Base-by-base conservation (phyloP, 257 asterid species). In the Petunia secreta region DNA sequence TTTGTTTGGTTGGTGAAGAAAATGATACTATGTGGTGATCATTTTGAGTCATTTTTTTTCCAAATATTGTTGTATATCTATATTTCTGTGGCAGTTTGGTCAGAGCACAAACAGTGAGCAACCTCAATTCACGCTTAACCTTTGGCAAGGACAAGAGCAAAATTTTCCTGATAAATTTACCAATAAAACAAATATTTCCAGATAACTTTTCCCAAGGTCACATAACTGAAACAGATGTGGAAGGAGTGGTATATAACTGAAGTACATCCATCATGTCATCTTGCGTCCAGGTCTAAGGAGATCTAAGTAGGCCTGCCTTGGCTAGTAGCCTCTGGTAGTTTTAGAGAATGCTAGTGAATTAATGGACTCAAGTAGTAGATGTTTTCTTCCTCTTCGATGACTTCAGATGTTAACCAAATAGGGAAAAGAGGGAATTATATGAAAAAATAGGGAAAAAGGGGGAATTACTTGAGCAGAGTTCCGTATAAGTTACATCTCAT, bases 1-100 rank as follows among this genome's bases (percentile, higher is more conserved):
- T 71, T 71, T 71, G 44, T 48, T 50, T 46, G 76, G 77, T 71
- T 25, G 6, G 77, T 48, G 77, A 71, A 71, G 50, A 71, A 44
- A 59, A 71, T 48, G 39, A 48, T 60, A 48, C 46, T 34, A 25
- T 71, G 10, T 46, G 59, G 41, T 71, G 77, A 0, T 46, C n/a
- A 10, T 71, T 48, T 46, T 41, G 46, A 48, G 77, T 71, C 25
- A 25, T 25, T 25, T 46, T 48, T 46, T 71, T 46, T 25, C 59
- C 25, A 10, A 25, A 34, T 46, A 71, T 46, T 46, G 55, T 48
- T 48, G 3, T 71, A 71, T 48, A 71, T 71, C 41, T 25, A 10
- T 10, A 71, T 25, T 46, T 25, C 13, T 52, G 59, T 71, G 77
- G 77, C 16, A 71, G 43, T 38, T 71, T 48, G 46, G 43, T 25